phyloP scores from a whole-genome alignment of 257 asterid species.

The Jasminum sambac region DNA sequence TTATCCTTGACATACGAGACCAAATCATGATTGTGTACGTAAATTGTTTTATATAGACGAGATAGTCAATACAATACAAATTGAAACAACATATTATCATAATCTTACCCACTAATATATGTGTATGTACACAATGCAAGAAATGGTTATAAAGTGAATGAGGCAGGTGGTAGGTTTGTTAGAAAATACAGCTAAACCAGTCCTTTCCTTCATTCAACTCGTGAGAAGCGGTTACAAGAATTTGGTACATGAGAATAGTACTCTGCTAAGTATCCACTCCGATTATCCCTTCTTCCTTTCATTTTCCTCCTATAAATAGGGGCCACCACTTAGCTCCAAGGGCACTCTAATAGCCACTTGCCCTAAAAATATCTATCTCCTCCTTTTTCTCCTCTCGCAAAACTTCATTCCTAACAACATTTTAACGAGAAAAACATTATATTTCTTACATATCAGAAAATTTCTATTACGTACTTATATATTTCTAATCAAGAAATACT shows the following conservation, averaged over 20 bases:
- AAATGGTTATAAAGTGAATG: neutral
- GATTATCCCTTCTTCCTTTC: neutral
- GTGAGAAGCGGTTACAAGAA: neutral
- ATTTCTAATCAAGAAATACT: no score
- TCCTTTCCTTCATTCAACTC: constrained; percentile 1
- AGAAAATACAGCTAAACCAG: neutral
- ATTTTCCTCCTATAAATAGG: neutral
- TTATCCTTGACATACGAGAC: no score
- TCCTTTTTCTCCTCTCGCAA: neutral
- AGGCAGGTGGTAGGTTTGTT: neutral
- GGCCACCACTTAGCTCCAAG: neutral
- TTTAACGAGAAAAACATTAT: neutral
- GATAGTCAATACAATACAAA: no score
- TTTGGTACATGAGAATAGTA: neutral
- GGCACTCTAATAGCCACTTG: neutral
- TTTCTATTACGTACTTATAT: no score
- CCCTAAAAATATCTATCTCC: neutral
- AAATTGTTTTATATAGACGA: no score
- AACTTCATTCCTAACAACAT: neutral
- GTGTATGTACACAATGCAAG: neutral
- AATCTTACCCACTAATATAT: no score
- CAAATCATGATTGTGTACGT: no score
- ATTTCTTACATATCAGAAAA: neutral
- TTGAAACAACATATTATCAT: no score
- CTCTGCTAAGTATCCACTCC: neutral